Percentiles rank a stretch among this genome's conserved stretches.
Conservation (phyloP, 768 basidiomycete species). For the Naganishia vishniacii region DNA sequence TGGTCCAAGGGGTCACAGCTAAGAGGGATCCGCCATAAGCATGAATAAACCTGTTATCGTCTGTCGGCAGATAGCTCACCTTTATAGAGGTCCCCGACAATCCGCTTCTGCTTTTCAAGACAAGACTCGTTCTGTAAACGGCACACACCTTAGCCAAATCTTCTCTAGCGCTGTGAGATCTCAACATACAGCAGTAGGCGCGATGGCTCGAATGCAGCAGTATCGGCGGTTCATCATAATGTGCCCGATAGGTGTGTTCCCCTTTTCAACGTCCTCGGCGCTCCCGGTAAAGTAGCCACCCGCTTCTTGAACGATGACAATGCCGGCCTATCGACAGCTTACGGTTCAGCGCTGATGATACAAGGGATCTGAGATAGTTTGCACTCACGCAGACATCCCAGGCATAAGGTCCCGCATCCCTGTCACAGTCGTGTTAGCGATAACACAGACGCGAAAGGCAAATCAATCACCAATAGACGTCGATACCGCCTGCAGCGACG, state of each 20-base stretch:
- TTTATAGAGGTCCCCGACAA: conserved; percentile 78
- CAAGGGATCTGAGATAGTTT: no score
- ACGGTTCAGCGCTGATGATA: not conserved
- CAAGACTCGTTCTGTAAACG: conserved; percentile 49
- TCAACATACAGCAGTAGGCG: conserved; percentile 17
- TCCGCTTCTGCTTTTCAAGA: conserved; percentile 64
- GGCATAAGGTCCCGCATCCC: conserved; percentile 44
- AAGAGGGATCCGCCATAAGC: not conserved
- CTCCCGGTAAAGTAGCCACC: conserved; percentile 74
- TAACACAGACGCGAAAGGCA: not conserved
- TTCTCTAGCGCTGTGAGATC: not conserved
- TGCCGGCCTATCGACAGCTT: conserved; percentile 53
- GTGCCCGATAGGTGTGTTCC: conserved; percentile 48
- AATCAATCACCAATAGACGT: conserved; percentile 64
- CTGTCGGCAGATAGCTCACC: not conserved
- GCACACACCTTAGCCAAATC: not conserved
- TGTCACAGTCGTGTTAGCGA: not conserved
- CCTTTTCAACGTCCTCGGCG: conserved; percentile 46
- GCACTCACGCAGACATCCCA: conserved; percentile 24
- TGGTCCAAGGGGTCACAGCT: conserved; percentile 18
- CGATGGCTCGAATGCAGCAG: conserved; percentile 44
- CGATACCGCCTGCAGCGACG: conserved; percentile 81
- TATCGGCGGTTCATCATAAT: conserved; percentile 47
- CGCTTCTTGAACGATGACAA: conserved; percentile 84
- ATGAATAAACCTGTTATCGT: not conserved